A percentile compares a stretch with the other conserved stretches of the same genome.
Conservation (phyloP, 768 basidiomycete species). For the Trametes punicea region DNA sequence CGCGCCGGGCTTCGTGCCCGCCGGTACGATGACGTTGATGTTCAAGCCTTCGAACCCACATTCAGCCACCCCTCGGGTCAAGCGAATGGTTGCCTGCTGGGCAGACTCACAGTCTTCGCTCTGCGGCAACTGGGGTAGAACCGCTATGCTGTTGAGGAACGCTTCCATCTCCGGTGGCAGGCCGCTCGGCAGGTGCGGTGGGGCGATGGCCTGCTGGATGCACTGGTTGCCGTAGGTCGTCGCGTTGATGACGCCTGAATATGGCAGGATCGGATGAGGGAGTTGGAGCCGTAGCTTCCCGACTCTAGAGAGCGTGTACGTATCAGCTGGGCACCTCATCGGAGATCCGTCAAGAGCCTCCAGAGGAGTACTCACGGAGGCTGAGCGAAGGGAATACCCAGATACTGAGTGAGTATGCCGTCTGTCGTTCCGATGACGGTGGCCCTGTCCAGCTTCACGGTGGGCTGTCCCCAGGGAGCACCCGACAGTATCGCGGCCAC, state of each 20-base stretch:
- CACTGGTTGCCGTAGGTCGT: slow-evolving; percentile 22
- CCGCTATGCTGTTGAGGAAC: background rate
- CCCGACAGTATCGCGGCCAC: background rate
- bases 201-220: slow-evolving; percentile 10
- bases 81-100: too few relatives aligned
- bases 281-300: slow-evolving; percentile 22
- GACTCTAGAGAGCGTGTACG: slow-evolving; percentile 1
- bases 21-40: slow-evolving; percentile 51
- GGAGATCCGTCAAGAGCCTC: background rate
- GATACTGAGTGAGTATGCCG: slow-evolving; percentile 37
- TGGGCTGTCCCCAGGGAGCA: slow-evolving; percentile 1
- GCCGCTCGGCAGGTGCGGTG: background rate
- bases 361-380: slow-evolving; percentile 44
- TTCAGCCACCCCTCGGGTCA: background rate
- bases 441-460: slow-evolving; percentile 41
- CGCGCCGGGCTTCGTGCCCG: slow-evolving; percentile 24
- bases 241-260: slow-evolving; percentile 16
- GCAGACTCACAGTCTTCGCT: slow-evolving; percentile 19
- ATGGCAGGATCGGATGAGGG: slow-evolving; percentile 8
- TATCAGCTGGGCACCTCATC: background rate
- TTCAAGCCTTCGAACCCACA: slow-evolving; percentile 43
- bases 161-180: background rate
- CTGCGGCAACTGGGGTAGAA: background rate
- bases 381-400: slow-evolving; percentile 54
- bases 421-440: slow-evolving; percentile 41